phyloP scores from a whole-genome alignment of 2,329 filamentous ascomycete genomes.

The Botryotinia convoluta region DNA sequence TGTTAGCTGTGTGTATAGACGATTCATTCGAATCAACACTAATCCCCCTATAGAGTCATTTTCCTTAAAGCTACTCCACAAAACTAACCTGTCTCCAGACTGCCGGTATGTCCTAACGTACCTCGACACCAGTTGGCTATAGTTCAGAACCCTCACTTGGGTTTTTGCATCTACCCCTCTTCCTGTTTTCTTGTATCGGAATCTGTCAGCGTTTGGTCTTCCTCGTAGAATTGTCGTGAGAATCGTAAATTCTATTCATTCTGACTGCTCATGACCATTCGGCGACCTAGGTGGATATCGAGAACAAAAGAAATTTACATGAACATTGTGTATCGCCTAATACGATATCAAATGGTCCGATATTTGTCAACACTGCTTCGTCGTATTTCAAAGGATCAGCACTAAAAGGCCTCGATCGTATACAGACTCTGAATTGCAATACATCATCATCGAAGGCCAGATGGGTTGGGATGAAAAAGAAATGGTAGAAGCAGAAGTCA shows the following conservation, averaged over 20 bases:
- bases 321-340: neutral
- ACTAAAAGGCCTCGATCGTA: neutral
- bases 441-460: neutral
- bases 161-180: neutral
- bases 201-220: neutral
- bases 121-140: neutral
- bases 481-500: neutral
- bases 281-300: neutral
- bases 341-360: neutral
- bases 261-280: neutral
- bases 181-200: neutral
- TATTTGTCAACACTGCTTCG: neutral
- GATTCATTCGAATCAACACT: neutral
- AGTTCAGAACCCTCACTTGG: neutral
- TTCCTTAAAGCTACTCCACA: neutral
- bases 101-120: neutral
- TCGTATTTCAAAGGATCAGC: neutral
- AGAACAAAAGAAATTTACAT: neutral
- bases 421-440: neutral
- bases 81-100: neutral
- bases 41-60: neutral
- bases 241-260: neutral
- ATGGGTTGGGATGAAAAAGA: neutral
- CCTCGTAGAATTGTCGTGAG: neutral
- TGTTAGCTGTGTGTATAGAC: neutral